A percentile compares a stretch with the other conserved stretches of the same genome.
These are phyloP conservation scores for Cystobasidium ongulense DNA, from an alignment of 768 basidiomycete species.

Conservation along the genomic window DNA sequence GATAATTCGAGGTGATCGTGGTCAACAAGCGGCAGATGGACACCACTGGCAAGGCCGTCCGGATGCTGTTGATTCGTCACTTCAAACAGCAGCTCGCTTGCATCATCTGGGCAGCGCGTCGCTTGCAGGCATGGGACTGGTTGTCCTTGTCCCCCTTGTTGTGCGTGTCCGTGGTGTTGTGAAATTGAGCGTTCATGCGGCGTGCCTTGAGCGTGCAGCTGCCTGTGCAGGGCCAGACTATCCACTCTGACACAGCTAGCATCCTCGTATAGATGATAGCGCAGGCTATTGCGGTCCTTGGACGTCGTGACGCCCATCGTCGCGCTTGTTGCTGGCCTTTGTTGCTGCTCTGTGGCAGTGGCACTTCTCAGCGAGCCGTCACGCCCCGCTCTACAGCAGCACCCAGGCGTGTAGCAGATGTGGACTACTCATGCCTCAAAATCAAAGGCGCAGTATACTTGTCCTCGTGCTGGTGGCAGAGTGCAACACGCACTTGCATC, in stretches of 20 bases:
- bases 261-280: background rate
- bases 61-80: background rate
- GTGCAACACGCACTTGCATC: too few species aligned
- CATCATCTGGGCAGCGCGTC: background rate
- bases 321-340: background rate
- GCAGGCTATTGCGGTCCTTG: background rate
- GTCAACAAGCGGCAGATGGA: background rate
- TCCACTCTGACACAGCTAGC: background rate
- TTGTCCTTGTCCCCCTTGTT: background rate
- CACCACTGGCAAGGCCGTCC: background rate
- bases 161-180: too few species aligned
- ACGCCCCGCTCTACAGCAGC: too few species aligned
- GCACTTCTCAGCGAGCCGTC: background rate
- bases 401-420: too few species aligned
- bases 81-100: background rate
- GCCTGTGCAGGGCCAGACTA: background rate
- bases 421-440: too few species aligned
- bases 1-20: slow-evolving; percentile 2
- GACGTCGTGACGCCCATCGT: background rate
- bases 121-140: background rate
- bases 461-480: too few species aligned
- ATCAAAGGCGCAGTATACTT: too few species aligned
- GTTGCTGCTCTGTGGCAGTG: too few species aligned
- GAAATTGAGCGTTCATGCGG: background rate
- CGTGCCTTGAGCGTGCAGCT: background rate